Percentiles rank a stretch among this genome's conserved stretches.
Conservation (phyloP, 768 basidiomycete species). For the Agrocybe praecox region DNA sequence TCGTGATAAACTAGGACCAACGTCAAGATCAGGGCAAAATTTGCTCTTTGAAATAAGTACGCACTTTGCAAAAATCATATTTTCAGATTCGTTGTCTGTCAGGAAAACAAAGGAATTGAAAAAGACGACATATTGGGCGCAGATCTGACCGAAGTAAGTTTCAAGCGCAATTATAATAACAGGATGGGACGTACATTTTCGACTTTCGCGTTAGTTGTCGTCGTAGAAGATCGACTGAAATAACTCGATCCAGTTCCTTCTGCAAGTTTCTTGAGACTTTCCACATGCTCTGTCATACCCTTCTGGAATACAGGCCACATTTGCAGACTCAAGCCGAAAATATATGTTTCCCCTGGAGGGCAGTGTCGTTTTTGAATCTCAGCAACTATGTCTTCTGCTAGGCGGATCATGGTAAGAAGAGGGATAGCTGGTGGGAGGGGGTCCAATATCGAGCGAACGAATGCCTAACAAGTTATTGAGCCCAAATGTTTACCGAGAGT, state of each 20-base stretch:
- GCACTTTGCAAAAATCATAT: slow-evolving; percentile 96
- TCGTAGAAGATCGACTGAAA: slow-evolving; percentile 59
- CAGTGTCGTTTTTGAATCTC: slow-evolving; percentile 81
- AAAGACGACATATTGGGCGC: slow-evolving; percentile 73
- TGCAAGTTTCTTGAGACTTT: slow-evolving; percentile 79
- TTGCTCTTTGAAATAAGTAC: slow-evolving; percentile 19
- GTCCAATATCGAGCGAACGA: slow-evolving; percentile 68
- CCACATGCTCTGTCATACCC: slow-evolving; percentile 81
- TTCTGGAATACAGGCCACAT: slow-evolving; percentile 97
- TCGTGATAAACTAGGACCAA: slow-evolving; percentile 66
- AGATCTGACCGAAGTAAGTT: slow-evolving; percentile 48
- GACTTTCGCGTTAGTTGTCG: slow-evolving; percentile 76
- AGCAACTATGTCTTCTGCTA: slow-evolving; percentile 78
- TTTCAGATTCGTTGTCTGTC: slow-evolving; percentile 85
- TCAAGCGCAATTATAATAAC: neutral
- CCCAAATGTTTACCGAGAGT: neutral
- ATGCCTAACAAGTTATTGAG: slow-evolving; percentile 47
- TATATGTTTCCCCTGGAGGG: slow-evolving; percentile 77
- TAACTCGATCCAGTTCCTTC: slow-evolving; percentile 69
- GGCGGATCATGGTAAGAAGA: slow-evolving; percentile 87
- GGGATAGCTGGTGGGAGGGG: slow-evolving; percentile 75
- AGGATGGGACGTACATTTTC: slow-evolving; percentile 45
- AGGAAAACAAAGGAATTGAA: slow-evolving; percentile 86
- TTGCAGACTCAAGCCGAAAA: slow-evolving; percentile 78
- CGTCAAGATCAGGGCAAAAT: slow-evolving; percentile 4